A percentile compares a stretch with the other conserved stretches of the same genome.
These are phyloP conservation scores for Rhodotorula taiwanensis DNA, from an alignment of 768 basidiomycete genomes.

Conservation along the genomic window DNA sequence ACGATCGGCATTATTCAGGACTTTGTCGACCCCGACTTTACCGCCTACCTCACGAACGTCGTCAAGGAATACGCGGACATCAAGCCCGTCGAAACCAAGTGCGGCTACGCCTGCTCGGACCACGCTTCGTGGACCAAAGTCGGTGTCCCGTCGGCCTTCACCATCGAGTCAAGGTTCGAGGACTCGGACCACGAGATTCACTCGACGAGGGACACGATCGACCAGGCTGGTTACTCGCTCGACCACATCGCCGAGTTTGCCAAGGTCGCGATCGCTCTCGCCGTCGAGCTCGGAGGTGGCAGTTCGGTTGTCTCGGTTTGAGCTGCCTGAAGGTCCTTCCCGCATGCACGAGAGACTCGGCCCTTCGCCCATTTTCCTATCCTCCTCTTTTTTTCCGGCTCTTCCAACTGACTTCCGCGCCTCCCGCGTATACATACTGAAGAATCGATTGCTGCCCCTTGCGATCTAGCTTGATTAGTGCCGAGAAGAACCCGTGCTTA, in stretches of 20 bases:
- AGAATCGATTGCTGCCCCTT: too few species aligned
- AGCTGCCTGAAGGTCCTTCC: too few species aligned
- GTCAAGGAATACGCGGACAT: constrained; percentile 25
- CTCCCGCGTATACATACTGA: too few species aligned
- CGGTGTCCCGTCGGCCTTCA: constrained; percentile 35
- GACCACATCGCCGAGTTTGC: constrained; percentile 42
- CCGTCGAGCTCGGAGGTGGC: constrained; percentile 39
- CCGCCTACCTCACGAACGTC: constrained; percentile 34
- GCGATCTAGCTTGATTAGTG: too few species aligned
- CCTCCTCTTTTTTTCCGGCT: too few species aligned
- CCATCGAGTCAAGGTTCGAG: constrained; percentile 34
- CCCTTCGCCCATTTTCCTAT: too few species aligned
- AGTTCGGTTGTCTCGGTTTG: not conserved
- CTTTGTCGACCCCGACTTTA: constrained; percentile 37
- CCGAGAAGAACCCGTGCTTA: too few species aligned
- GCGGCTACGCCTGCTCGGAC: constrained; percentile 42
- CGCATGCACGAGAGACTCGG: too few species aligned
- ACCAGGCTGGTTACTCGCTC: constrained; percentile 39
- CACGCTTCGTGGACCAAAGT: constrained; percentile 35
- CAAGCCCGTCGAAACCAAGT: constrained; percentile 20
- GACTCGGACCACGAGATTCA: constrained; percentile 26
- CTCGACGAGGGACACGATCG: constrained; percentile 34
- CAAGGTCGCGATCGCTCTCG: constrained; percentile 38
- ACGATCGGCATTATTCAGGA: constrained; percentile 41
- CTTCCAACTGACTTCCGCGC: too few species aligned